Evolutionary conservation across 768 basidiomycete genomes (phyloP).

Genomic region (Lanmaoa pseudosensibilis): DNA sequence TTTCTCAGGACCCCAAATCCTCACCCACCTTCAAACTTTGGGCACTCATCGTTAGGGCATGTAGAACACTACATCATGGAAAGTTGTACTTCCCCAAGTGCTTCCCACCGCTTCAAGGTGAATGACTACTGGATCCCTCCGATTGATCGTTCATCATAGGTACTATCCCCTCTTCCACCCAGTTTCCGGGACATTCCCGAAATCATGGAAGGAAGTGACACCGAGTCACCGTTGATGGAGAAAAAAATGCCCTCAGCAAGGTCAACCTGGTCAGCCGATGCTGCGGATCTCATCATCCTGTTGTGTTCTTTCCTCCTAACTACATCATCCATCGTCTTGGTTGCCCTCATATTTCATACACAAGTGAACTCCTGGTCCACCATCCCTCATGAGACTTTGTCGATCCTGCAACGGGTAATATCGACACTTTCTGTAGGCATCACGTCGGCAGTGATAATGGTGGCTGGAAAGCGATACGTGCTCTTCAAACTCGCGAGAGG

Average conservation of each 20-base stretch:
- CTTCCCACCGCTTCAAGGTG: neutral
- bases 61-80: neutral
- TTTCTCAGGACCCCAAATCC: too few relatives aligned
- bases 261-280: slow-evolving; percentile 1
- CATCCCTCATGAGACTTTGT: neutral
- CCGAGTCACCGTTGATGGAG: neutral
- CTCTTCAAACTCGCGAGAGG: slow-evolving; percentile 11
- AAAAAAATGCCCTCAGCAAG: neutral
- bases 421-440: slow-evolving; percentile 13
- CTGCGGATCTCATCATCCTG: slow-evolving; percentile 6
- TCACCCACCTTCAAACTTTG: neutral
- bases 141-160: neutral
- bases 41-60: too few relatives aligned
- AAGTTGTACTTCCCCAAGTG: neutral
- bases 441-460: slow-evolving; percentile 16
- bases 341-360: slow-evolving; percentile 7
- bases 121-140: neutral
- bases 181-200: neutral
- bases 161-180: neutral
- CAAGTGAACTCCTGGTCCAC: neutral
- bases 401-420: slow-evolving; percentile 8
- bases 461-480: slow-evolving; percentile 18
- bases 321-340: slow-evolving; percentile 1
- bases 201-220: neutral
- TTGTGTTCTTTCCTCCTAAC: slow-evolving; percentile 3